A percentile compares a stretch with the other conserved stretches of the same genome.
phyloP scores from a whole-genome alignment of 257 asterid species.

The Solanum paucissectum region DNA sequence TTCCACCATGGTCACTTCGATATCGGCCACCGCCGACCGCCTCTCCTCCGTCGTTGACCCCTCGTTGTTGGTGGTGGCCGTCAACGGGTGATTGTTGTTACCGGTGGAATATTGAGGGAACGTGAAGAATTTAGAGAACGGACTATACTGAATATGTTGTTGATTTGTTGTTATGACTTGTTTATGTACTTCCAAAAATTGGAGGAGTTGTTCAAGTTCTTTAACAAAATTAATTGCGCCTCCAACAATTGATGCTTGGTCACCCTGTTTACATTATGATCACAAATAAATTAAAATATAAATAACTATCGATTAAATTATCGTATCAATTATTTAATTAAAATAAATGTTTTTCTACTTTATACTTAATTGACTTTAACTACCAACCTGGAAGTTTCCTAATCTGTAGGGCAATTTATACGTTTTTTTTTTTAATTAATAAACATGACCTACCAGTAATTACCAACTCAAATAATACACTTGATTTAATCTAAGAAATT shows the following conservation, averaged over 20 bases:
- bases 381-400: neutral
- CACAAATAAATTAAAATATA: neutral
- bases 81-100: neutral
- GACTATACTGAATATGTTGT: neutral
- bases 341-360: neutral
- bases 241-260: constrained; percentile 73
- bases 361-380: neutral
- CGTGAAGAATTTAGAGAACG: constrained; percentile 11
- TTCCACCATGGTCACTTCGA: constrained; percentile 64
- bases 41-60: neutral
- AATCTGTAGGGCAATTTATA: neutral
- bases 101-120: constrained; percentile 22
- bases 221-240: constrained; percentile 56
- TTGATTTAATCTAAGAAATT: neutral
- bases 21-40: constrained; percentile 27
- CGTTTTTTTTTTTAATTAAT: neutral
- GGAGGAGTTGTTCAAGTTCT: constrained; percentile 56
- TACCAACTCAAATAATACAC: neutral
- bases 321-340: neutral
- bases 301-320: neutral
- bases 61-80: neutral
- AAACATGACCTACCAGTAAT: neutral
- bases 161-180: neutral
- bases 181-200: constrained; percentile 33
- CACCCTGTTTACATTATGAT: constrained; percentile 30